These are phyloP conservation scores for Adenanthera pavonina DNA, from an alignment of 306 rosid genomes.

Conservation along the genomic window DNA sequence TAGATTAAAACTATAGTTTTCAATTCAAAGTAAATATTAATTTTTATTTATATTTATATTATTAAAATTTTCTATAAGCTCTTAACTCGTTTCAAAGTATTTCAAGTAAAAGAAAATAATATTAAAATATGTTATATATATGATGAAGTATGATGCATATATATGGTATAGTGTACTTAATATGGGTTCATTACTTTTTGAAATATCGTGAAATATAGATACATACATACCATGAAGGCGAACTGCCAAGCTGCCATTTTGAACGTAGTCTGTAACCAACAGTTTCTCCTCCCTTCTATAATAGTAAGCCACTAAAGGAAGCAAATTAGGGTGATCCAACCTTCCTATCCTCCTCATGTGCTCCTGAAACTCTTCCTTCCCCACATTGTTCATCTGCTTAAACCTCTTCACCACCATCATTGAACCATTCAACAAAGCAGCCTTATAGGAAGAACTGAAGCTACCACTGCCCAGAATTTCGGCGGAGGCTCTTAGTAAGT, in stretches of 20 bases:
- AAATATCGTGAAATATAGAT: background rate
- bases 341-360: constrained; percentile 90
- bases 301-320: constrained; percentile 90
- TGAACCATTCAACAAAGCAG: constrained; percentile 62
- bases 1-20: background rate
- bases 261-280: constrained; percentile 61
- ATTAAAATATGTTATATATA: background rate
- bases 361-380: constrained; percentile 79
- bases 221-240: constrained; percentile 75
- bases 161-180: no score
- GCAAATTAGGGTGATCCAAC: constrained; percentile 67
- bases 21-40: background rate
- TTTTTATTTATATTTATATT: background rate
- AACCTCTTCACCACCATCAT: constrained; percentile 86
- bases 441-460: constrained; percentile 91
- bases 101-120: background rate
- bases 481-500: constrained; percentile 84
- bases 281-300: constrained; percentile 93
- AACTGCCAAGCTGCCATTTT: constrained; percentile 71
- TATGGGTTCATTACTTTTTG: background rate
- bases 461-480: constrained; percentile 87
- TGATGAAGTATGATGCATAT: no score
- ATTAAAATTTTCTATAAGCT: background rate
- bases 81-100: background rate
- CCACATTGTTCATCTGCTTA: constrained; percentile 90